A percentile compares a stretch with the other conserved stretches of the same genome.
These are phyloP conservation scores for Mesotaenium endlicherianum DNA, from an alignment of 139 green algal genomes.

Conservation along the genomic window DNA sequence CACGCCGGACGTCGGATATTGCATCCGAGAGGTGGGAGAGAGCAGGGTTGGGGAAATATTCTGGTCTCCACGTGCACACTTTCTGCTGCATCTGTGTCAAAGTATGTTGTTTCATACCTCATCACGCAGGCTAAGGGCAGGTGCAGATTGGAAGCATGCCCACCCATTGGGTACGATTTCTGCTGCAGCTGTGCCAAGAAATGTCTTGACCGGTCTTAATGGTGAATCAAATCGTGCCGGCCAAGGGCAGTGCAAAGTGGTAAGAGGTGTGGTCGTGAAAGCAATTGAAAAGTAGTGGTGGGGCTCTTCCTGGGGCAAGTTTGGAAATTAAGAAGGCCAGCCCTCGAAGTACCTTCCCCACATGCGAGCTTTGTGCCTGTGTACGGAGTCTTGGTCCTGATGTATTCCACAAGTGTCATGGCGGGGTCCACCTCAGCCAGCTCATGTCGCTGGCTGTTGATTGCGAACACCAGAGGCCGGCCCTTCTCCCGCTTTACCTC, in stretches of 20 bases:
- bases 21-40: too few species aligned
- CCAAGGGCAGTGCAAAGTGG: background rate
- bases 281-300: background rate
- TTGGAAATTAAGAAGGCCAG: background rate
- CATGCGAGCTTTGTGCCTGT: constrained; percentile 11
- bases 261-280: background rate
- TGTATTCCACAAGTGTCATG: background rate
- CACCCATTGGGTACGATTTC: background rate
- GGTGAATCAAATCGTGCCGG: background rate
- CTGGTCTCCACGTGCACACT: too few species aligned
- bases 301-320: background rate
- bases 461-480: background rate
- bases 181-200: background rate
- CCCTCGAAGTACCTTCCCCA: constrained; percentile 10
- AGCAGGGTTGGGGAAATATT: too few species aligned
- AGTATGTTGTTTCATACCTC: too few species aligned
- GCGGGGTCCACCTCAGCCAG: background rate
- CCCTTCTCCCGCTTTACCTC: background rate
- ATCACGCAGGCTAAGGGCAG: too few species aligned
- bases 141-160: too few species aligned
- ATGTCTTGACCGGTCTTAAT: background rate
- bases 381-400: background rate
- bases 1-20: too few species aligned
- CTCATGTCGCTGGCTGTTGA: background rate
- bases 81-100: too few species aligned